phyloP scores from a whole-genome alignment of 768 basidiomycete genomes.

The Boletus vinaceobasis region DNA sequence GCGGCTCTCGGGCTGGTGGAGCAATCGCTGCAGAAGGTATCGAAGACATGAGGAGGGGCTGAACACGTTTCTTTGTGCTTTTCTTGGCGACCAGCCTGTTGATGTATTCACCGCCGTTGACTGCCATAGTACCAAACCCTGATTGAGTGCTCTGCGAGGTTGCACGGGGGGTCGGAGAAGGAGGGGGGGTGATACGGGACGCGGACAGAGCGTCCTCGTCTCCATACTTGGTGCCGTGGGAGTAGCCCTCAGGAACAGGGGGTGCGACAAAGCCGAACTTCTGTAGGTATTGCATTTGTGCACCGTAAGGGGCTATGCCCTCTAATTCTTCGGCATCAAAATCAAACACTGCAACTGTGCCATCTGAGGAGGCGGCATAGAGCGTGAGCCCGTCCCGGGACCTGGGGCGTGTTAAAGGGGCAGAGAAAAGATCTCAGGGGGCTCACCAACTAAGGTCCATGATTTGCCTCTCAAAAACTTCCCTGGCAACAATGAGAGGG shows the following conservation, averaged over 20 bases:
- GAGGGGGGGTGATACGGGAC: constrained; percentile 46
- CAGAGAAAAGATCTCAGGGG: background rate
- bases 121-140: constrained; percentile 39
- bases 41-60: constrained; percentile 39
- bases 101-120: constrained; percentile 54
- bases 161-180: constrained; percentile 39
- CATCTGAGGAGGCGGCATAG: constrained; percentile 95
- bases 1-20: constrained; percentile 12
- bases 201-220: constrained; percentile 20
- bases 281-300: constrained; percentile 75
- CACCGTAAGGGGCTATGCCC: constrained; percentile 70
- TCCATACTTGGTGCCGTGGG: constrained; percentile 41
- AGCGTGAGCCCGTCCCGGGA: constrained; percentile 89
- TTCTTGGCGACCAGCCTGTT: constrained; percentile 77
- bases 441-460: constrained; percentile 93
- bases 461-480: constrained; percentile 91
- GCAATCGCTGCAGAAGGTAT: constrained; percentile 36
- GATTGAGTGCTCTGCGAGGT: constrained; percentile 33
- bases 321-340: constrained; percentile 80
- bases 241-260: constrained; percentile 67
- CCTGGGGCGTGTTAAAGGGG: constrained; percentile 44
- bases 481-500: constrained; percentile 89
- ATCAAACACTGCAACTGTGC: constrained; percentile 84
- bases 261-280: constrained; percentile 76
- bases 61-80: constrained; percentile 64